Evolutionary conservation across 139 green algal species (phyloP).

Genomic region (Choricystis sp.): DNA sequence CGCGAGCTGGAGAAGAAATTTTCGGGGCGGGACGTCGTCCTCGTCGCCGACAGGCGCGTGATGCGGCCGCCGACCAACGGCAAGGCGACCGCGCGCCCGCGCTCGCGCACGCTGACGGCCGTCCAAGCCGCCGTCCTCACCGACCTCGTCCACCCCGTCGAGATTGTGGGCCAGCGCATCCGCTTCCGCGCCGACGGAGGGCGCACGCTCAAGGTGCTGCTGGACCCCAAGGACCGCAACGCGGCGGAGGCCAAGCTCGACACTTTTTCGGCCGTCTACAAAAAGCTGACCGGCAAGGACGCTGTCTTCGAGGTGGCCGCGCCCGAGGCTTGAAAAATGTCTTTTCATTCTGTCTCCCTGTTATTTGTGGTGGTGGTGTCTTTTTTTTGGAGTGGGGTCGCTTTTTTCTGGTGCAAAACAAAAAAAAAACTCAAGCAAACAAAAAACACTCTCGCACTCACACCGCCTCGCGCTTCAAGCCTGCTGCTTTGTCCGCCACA

Average conservation of each 20-base stretch:
- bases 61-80: slow-evolving; percentile 58
- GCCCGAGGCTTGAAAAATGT: slow-evolving; percentile 21
- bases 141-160: slow-evolving; percentile 95
- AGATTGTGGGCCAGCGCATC: slow-evolving; percentile 97
- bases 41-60: slow-evolving; percentile 90
- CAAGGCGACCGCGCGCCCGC: slow-evolving; percentile 45
- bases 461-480: no score
- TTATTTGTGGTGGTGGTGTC: no score
- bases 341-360: no score
- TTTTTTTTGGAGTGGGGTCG: no score
- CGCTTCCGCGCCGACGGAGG: slow-evolving; percentile 86
- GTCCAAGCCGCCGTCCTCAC: slow-evolving; percentile 85
- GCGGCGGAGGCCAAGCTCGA: slow-evolving; percentile 97
- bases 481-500: no score
- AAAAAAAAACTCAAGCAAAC: no score
- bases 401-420: no score
- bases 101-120: slow-evolving; percentile 84
- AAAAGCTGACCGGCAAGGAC: slow-evolving; percentile 94
- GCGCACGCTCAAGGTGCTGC: slow-evolving; percentile 80
- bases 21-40: slow-evolving; percentile 93
- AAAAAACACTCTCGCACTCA: no score
- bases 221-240: slow-evolving; percentile 97
- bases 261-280: slow-evolving; percentile 95
- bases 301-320: slow-evolving; percentile 84
- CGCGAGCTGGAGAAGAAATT: slow-evolving; percentile 99